Base-by-base conservation (phyloP, 2,329 filamentous ascomycete species). In the Huntiella savannae region DNA sequence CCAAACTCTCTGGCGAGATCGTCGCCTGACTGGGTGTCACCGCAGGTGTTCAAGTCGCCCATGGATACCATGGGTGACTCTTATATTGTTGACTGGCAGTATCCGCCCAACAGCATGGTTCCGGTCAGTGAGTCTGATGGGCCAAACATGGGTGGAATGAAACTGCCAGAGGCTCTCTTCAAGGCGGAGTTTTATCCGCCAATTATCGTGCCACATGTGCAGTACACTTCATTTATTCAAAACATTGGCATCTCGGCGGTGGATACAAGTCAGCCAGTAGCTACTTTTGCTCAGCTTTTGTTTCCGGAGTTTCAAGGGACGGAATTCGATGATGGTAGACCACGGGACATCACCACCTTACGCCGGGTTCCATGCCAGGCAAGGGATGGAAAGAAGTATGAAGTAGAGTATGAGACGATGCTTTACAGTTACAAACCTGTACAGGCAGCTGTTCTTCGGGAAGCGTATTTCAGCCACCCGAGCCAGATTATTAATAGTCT, bases 401-500 rank as follows among this genome's bases (percentile, higher is more conserved):
- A 40, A 11, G 47, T 58, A 4, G 49, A 17, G 28, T 19, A 39
- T 32, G 49, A 49, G 2, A 82, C 79, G 55, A 75, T 70, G 0
- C 65, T 91, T 1, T 75, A 75, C 52, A 72, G 85, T 13, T 75
- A 81, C 46, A 84, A 83, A 58, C 72, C 75, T 2, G 81, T 85
- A 6, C 84, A 79, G 53, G 79, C 77, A 0, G 71, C 77, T 47
- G 66, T 68, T 3, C 59, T 92, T 6, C 71, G 70, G 1, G 74
- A 79, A 47, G 65, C 91, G 32, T 76, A 82, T 0, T 88, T 92
- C 55, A 74, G 75, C 2, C 84, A 92, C 55, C 84, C 84, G 0
- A 72, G 76, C 43, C 82, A 92, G 56, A 63, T 92, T 3, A 64
- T 87, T 5, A 69, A 73, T 45, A 74, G 87, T 56, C 66, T 92